phyloP scores from a whole-genome alignment of 1,139 yeast species.

The Diutina siamensis region DNA sequence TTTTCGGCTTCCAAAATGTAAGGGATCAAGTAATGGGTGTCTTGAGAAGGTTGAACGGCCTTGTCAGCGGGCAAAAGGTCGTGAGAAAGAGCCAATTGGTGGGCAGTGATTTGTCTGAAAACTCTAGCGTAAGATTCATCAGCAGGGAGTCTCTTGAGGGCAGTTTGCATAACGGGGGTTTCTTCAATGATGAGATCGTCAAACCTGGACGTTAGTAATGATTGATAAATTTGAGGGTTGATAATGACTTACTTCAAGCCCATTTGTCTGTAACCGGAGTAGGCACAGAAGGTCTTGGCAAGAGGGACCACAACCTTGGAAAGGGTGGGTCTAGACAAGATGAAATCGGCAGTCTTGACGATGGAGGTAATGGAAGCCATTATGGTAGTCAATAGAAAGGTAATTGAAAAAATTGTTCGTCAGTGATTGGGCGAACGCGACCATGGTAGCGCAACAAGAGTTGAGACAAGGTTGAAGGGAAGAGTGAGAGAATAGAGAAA shows the following conservation, averaged over 20 bases:
- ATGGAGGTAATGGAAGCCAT: slow-evolving; percentile 77
- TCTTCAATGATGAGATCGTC: slow-evolving; percentile 87
- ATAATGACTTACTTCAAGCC: slow-evolving; percentile 52
- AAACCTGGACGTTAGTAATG: slow-evolving; percentile 29
- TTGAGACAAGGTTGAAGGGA: too few relatives aligned
- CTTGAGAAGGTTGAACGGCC: slow-evolving; percentile 73
- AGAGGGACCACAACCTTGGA: slow-evolving; percentile 69
- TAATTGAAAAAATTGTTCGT: not conserved
- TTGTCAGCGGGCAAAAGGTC: slow-evolving; percentile 75
- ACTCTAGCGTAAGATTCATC: slow-evolving; percentile 81
- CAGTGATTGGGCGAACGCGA: slow-evolving; percentile 1
- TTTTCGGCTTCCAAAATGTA: slow-evolving; percentile 90
- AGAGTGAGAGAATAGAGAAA: not conserved
- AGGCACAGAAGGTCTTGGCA: slow-evolving; percentile 59
- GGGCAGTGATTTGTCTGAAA: slow-evolving; percentile 85
- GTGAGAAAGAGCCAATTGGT: slow-evolving; percentile 76
- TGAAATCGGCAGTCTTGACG: slow-evolving; percentile 71
- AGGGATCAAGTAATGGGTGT: slow-evolving; percentile 75
- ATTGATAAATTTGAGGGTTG: not conserved
- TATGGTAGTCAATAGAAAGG: not conserved
- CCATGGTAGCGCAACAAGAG: not conserved
- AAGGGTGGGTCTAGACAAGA: slow-evolving; percentile 70
- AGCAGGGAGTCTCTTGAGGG: slow-evolving; percentile 76
- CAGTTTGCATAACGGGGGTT: slow-evolving; percentile 76
- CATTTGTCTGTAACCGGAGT: slow-evolving; percentile 86